Base-by-base conservation (phyloP, 2,329 filamentous ascomycete genomes). In the Aspergillus hiratsukae region DNA sequence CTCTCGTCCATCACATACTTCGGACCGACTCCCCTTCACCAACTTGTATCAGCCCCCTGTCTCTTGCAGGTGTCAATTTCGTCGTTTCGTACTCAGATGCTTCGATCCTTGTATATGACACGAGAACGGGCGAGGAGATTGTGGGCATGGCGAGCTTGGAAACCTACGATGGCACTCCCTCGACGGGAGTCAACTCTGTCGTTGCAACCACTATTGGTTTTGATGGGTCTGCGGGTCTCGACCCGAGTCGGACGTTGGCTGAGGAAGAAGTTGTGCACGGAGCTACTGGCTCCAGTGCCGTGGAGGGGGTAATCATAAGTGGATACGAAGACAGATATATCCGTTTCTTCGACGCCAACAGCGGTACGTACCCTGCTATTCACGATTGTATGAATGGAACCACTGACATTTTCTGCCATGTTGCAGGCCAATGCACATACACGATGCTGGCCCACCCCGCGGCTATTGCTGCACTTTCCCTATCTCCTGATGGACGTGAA, bases 291-390 rank as follows among this genome's bases (percentile, higher is more conserved):
- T 87, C 87, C 7, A 88, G 87, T 55, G 89, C 89, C 35, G 87
- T 96, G 0, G 92, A 97, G 73, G 94, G 94, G 11, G 90, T 95
- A 23, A 89, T 99, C 57, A 97, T 99, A 62, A 95, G 90, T 59
- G 94, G 94, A 62, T 93, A 99, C 71, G 94, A 99, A 78, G 94
- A 99, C 76, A 87, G 90, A 65, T 97, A 91, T 69, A 91, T 99
- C 65, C 84, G 93, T 64, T 96, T 99, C 81, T 99, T 96, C 73
- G 94, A 99, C 80, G 94, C 94, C 61, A 97, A 99, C 71, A 96
- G 91, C 76, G 94, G 94, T 97, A 88, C 76, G 90, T 84, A 37
- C 43, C 28, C 27, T 50, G 14, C 14, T 17, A n/a, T 45, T 35
- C 43, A 21, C 43, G 48, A 28, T 8, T 35, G 21, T 48, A 49